Base-by-base conservation (phyloP, 352 stramenopile genomes). In the Phytopythium vexans region DNA sequence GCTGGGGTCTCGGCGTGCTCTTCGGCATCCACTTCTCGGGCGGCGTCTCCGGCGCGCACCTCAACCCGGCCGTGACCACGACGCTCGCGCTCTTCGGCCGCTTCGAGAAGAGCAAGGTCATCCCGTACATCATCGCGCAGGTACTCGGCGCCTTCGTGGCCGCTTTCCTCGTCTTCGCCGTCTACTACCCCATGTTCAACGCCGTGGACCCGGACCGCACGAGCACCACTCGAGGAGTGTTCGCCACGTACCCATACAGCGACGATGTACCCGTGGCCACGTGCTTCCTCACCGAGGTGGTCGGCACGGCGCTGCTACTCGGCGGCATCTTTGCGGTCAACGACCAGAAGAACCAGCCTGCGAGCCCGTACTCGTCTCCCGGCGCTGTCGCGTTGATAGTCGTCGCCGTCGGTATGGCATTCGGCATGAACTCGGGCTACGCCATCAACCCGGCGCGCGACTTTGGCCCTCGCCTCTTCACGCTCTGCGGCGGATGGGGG, bases 381-480 rank as follows among this genome's bases (percentile, higher is more conserved):
- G 56, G 49, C 10, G 66, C 74, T 1, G 65, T 83, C 15, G 75
- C 68, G 16, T 40, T 82, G 32, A 56, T 89, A 11, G 60, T 89
- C 31, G 59, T 75, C 32, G 74, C 52, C 3, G 69, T 88, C 33
- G 77, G 72, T 47, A 86, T 88, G 68, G 64, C 67, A 8, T 86
- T 88, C 54, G 74, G 77, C 46, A 73, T 75, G 53, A 88, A 85
- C 64, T 74, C 77, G 5, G 74, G 78, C 41, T 89, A 86, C 58
- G 77, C 77, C 1, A 58, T 88, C 40, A 88, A 88, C 55, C 74
- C 73, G 1, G 73, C 73, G 8, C 64, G 68, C 6, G 74, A 82
- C 55, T 78, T 84, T 33, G 66, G 64, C 8, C 68, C 67, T 16
- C 56, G 70, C 14, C 44, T 82, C 10, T 78, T 82, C 38, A 60